These are phyloP conservation scores for Chaetomium olivaceum DNA, from an alignment of 2,329 filamentous ascomycete genomes.

Conservation along the genomic window DNA sequence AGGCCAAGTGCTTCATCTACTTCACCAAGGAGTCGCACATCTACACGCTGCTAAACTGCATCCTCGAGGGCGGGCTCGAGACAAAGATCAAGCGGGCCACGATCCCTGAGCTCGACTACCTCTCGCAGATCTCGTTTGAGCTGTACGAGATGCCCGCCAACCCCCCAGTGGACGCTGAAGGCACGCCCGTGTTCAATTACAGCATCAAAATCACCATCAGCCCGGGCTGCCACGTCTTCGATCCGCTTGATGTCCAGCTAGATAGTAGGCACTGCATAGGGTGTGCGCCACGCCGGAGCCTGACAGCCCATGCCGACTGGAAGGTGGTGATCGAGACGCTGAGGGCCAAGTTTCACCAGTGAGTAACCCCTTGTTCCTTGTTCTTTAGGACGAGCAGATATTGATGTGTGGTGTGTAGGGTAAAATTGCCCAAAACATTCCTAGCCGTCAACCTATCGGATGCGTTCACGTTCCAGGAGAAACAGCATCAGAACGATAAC, in stretches of 20 bases:
- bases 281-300: constrained; percentile 82
- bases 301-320: constrained; percentile 93
- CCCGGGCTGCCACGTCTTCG: constrained; percentile 93
- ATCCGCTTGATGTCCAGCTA: constrained; percentile 92
- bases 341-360: constrained; percentile 93
- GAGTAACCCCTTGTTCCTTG: constrained; percentile 44
- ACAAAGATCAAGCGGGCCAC: constrained; percentile 95
- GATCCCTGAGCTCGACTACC: constrained; percentile 95
- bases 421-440: constrained; percentile 67
- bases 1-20: constrained; percentile 96
- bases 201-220: constrained; percentile 95
- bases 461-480: constrained; percentile 61
- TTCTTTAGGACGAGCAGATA: not conserved
- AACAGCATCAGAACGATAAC: constrained; percentile 47
- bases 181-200: constrained; percentile 81
- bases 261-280: constrained; percentile 97
- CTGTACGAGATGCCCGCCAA: constrained; percentile 92
- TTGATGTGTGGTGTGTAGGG: constrained; percentile 44
- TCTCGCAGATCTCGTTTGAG: constrained; percentile 97
- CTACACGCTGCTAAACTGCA: constrained; percentile 96
- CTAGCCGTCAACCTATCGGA: constrained; percentile 65
- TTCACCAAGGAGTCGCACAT: constrained; percentile 99
- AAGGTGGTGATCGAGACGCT: constrained; percentile 95
- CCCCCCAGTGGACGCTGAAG: constrained; percentile 48
- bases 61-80: constrained; percentile 92